phyloP scores from a whole-genome alignment of 192 early-diverging fungal genomes.

The Jimgerdemannia flammicorona region DNA sequence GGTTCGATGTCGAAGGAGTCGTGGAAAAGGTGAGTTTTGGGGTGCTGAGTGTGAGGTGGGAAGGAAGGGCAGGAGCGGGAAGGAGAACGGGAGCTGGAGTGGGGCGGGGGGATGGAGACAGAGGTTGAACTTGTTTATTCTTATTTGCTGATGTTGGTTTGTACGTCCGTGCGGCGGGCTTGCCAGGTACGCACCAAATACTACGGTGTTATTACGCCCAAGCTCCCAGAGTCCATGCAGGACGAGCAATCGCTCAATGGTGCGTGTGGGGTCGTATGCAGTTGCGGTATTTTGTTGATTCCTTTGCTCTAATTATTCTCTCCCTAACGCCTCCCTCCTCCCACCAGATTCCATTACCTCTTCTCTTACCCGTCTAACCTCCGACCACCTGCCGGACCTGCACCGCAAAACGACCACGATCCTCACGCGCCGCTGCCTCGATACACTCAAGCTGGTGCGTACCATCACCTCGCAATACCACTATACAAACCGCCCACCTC shows the following conservation, averaged over 20 bases:
- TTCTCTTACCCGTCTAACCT: constrained; percentile 4
- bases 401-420: constrained; percentile 31
- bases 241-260: constrained; percentile 42
- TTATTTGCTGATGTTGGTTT: background rate
- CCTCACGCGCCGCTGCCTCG: constrained; percentile 44
- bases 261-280: constrained; percentile 9
- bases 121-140: no score
- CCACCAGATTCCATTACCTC: constrained; percentile 3
- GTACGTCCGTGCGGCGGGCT: background rate
- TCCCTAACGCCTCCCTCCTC: background rate
- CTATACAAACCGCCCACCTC: constrained; percentile 37
- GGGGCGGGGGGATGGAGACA: no score
- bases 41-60: background rate
- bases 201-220: constrained; percentile 30
- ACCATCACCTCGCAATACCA: constrained; percentile 35
- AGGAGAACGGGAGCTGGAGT: no score
- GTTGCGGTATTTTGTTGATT: background rate
- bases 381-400: constrained; percentile 27
- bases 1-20: constrained; percentile 37
- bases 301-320: background rate
- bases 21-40: constrained; percentile 8
- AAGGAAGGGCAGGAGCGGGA: no score
- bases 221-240: constrained; percentile 37
- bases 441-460: constrained; percentile 33
- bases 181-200: background rate